Evolutionary conservation across 2,329 filamentous ascomycete genomes (phyloP), one percentile per base, ranked within the genome.

Genomic region (Westerdykella ornata): DNA sequence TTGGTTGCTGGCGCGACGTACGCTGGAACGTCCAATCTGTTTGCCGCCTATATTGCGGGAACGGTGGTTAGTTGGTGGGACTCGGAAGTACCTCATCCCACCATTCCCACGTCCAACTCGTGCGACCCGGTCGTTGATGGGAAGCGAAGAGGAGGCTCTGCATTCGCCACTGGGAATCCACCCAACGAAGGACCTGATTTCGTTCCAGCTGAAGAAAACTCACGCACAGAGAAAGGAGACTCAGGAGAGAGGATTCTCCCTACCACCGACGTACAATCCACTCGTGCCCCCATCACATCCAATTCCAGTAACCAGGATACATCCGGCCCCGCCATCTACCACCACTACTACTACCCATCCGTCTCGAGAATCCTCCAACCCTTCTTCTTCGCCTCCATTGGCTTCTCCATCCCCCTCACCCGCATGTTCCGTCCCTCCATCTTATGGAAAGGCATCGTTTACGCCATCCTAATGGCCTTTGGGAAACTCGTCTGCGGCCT

Each of bases 331-430:
- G 51, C 48, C 22, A 57, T 74, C 5, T 78, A 73, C 44, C 59
- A 71, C 20, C 56, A 49, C n/a, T 75, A 72, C 53, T 76, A 72
- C 51, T 56, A 63, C 7, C 57, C 66, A 16, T 59, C 69, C 0
- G 64, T 74, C 0, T 57, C 75, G 2, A 68, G 68, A 7, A 68
- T 88, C 0, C 60, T 89, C 0, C 78, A 78, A 37, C 84, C 85
- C 0, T 74, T 87, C 43, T 88, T 89, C 65, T 89, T 89, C 54
- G 84, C 75, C 2, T 79, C 75, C 0, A 83, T 90, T 28, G 85
- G 85, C 0, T 89, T 90, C 57, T 82, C 85, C 0, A 84, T 92
- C 1, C 85, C 85, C 0, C 82, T 90, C 20, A 77, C 75, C 0
- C 66, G 77, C 5, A 80, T 92, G 72, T 90, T 88, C 52, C 59